Evolutionary conservation across 208 protist genomes (phyloP).

Genomic region (Herpetomonas samuelpessoai): DNA sequence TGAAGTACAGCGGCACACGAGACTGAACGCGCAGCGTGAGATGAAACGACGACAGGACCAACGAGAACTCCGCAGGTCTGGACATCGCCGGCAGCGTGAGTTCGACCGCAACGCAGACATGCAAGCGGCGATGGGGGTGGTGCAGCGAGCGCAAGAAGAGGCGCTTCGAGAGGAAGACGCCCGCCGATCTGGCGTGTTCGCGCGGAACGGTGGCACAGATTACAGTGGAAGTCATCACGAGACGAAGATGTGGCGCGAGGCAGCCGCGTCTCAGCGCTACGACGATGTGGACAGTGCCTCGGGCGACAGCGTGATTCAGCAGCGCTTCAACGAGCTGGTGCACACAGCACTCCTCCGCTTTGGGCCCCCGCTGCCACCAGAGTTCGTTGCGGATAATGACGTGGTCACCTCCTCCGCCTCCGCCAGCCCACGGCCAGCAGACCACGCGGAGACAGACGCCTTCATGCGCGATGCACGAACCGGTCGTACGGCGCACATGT

Average conservation of each 20-base stretch:
- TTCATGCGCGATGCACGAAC: not conserved
- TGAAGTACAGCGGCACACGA: too few species aligned
- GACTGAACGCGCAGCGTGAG: too few species aligned
- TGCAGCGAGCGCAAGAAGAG: not conserved
- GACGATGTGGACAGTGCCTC: constrained; percentile 42
- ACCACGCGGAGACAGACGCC: not conserved
- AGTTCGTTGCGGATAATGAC: constrained; percentile 58
- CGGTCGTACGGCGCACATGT: not conserved
- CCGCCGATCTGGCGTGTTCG: not conserved
- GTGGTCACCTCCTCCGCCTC: constrained; percentile 18
- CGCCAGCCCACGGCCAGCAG: too few species aligned
- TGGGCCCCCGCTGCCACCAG: constrained; percentile 73
- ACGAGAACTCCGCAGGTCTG: too few species aligned
- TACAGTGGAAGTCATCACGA: too few species aligned
- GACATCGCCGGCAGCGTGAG: constrained; percentile 11
- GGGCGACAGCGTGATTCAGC: constrained; percentile 63
- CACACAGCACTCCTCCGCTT: constrained; percentile 56
- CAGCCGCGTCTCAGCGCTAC: constrained; percentile 35
- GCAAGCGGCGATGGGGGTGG: not conserved
- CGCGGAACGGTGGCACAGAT: too few species aligned
- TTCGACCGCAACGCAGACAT: constrained; percentile 8
- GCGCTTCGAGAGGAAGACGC: not conserved
- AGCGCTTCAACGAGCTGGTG: constrained; percentile 66
- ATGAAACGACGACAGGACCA: too few species aligned
- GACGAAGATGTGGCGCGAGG: too few species aligned